A percentile compares a stretch with the other conserved stretches of the same genome.
These are phyloP conservation scores for Trametes polyzona DNA, from an alignment of 1,284 basidiomycete genomes.

Conservation along the genomic window DNA sequence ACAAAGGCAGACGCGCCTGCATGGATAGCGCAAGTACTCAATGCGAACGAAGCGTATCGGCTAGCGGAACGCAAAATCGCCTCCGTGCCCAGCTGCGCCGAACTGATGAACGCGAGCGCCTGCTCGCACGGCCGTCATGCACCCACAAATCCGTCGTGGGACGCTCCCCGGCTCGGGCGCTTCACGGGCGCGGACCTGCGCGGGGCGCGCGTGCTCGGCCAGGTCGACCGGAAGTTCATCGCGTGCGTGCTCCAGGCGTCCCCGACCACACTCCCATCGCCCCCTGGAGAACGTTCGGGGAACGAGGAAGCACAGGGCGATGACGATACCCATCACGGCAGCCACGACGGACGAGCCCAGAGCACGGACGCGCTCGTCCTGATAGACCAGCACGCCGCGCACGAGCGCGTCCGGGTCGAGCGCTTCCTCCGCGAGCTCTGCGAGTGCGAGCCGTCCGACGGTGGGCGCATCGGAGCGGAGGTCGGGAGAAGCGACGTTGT, in stretches of 20 bases:
- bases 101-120: constrained; percentile 5
- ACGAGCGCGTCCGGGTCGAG: constrained; percentile 91
- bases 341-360: not conserved
- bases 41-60: constrained; percentile 58
- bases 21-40: constrained; percentile 57
- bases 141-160: constrained; percentile 4
- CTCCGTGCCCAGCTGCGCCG: constrained; percentile 36
- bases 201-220: constrained; percentile 66
- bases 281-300: no score
- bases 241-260: constrained; percentile 57
- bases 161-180: constrained; percentile 32
- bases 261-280: not conserved
- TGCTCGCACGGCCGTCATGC: not conserved
- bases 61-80: constrained; percentile 51
- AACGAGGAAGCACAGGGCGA: constrained; percentile 6
- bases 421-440: constrained; percentile 75
- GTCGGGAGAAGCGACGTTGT: constrained; percentile 33
- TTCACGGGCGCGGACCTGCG: constrained; percentile 59
- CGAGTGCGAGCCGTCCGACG: constrained; percentile 50
- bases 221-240: constrained; percentile 91
- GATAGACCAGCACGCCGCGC: constrained; percentile 95
- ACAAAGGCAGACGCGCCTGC: constrained; percentile 36
- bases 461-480: not conserved
- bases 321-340: constrained; percentile 18
- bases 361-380: constrained; percentile 58